These are phyloP conservation scores for Penicillium cinerascens DNA, from an alignment of 495 filamentous ascomycete species.

Conservation along the genomic window DNA sequence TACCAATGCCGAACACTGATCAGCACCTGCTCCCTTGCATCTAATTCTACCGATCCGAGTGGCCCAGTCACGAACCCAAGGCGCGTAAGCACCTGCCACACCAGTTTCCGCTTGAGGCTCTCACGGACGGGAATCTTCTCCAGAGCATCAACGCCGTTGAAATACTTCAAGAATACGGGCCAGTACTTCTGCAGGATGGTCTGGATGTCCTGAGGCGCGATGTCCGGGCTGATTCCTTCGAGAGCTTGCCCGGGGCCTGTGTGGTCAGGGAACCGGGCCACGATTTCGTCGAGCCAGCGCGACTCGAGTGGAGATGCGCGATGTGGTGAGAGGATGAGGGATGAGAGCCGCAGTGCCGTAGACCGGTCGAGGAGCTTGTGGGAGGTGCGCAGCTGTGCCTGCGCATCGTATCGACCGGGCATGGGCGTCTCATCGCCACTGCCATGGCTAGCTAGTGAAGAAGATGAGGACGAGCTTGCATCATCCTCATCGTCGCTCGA, in stretches of 20 bases:
- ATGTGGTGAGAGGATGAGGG: conserved; percentile 51
- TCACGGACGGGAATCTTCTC: conserved; percentile 83
- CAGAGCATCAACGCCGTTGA: conserved; percentile 81
- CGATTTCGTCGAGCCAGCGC: conserved; percentile 70
- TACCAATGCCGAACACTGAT: conserved; percentile 47
- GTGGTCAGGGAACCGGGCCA: conserved; percentile 48
- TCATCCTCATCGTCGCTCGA: conserved; percentile 23
- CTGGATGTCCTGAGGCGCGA: conserved; percentile 41
- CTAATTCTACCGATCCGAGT: conserved; percentile 28
- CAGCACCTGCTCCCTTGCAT: conserved; percentile 39
- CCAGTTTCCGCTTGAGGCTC: conserved; percentile 77
- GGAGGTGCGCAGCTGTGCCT: conserved; percentile 29
- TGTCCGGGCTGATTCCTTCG: conserved; percentile 13
- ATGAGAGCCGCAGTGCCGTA: conserved; percentile 36
- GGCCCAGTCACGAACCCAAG: conserved; percentile 35
- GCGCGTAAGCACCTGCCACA: conserved; percentile 59
- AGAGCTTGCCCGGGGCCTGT: conserved; percentile 14
- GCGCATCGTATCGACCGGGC: conserved; percentile 27
- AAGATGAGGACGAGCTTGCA: conserved; percentile 37
- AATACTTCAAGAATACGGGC: conserved; percentile 66
- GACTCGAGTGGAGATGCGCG: conserved; percentile 60
- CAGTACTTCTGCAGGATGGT: conserved; percentile 51
- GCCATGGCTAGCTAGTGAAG: conserved; percentile 39
- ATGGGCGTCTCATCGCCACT: conserved; percentile 41
- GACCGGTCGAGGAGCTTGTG: conserved; percentile 40